Conservation (phyloP, 2,329 filamentous ascomycete species). For the Parastagonospora avenae region DNA sequence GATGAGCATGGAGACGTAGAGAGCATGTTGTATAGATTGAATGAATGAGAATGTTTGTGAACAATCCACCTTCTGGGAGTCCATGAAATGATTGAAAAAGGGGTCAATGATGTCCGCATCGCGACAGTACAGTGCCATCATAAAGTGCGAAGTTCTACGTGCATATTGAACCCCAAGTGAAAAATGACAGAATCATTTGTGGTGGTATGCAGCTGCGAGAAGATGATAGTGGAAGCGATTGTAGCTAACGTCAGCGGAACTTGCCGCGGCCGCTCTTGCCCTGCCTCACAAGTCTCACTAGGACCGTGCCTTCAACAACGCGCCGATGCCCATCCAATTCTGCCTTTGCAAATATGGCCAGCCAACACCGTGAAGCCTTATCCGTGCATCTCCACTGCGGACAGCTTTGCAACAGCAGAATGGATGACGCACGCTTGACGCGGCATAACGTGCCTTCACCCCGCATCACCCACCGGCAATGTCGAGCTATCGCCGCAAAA, state of each 20-base stretch:
- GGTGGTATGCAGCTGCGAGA: background rate
- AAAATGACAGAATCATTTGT: background rate
- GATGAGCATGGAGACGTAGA: too few relatives aligned
- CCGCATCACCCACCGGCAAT: constrained; percentile 28
- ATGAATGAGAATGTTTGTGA: too few relatives aligned
- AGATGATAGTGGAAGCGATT: background rate
- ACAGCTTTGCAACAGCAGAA: background rate
- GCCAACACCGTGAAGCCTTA: too few relatives aligned
- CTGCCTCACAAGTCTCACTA: background rate
- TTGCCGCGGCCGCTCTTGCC: background rate
- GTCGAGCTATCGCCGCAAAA: constrained; percentile 37
- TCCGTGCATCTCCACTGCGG: background rate
- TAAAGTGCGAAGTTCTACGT: too few relatives aligned
- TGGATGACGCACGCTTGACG: constrained; percentile 22
- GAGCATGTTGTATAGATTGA: too few relatives aligned
- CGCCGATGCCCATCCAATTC: background rate
- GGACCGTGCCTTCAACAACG: background rate
- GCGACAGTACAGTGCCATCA: too few relatives aligned
- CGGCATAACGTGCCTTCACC: constrained; percentile 16
- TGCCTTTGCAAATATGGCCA: background rate
- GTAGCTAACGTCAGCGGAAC: too few relatives aligned
- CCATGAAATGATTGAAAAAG: too few relatives aligned
- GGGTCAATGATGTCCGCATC: too few relatives aligned
- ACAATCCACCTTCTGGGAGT: too few relatives aligned
- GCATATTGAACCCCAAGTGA: too few relatives aligned